Conservation (phyloP, 1,139 yeast genomes). For the Scheffersomyces cryptocercus region DNA sequence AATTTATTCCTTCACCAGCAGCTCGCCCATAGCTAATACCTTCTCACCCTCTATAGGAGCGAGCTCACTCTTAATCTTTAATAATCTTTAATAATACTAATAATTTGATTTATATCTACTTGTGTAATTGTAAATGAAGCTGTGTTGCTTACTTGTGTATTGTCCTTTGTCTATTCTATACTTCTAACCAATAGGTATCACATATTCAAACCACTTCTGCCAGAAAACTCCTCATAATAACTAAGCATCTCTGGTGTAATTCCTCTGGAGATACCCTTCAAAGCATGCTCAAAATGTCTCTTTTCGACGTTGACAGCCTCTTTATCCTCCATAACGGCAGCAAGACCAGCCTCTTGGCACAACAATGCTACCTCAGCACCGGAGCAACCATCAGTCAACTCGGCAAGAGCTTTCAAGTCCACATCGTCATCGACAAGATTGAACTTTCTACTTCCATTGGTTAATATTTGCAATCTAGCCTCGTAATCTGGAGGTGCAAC, state of each 20-base stretch:
- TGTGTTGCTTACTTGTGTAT: too few species aligned
- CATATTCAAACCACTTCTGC: slow-evolving; percentile 36
- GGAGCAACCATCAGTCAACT: slow-evolving; percentile 80
- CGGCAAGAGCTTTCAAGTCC: slow-evolving; percentile 57
- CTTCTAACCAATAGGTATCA: slow-evolving; percentile 7
- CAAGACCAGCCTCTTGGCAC: slow-evolving; percentile 93
- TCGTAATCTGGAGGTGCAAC: slow-evolving; percentile 86
- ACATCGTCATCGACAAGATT: slow-evolving; percentile 44
- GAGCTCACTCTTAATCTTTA: too few species aligned
- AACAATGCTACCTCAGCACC: slow-evolving; percentile 93
- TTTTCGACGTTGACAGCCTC: slow-evolving; percentile 53
- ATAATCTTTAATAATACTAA: too few species aligned
- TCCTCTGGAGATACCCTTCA: slow-evolving; percentile 66
- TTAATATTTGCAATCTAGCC: slow-evolving; percentile 76
- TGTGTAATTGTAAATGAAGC: too few species aligned
- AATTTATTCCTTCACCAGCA: too few species aligned
- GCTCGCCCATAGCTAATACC: too few species aligned
- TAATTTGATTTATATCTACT: too few species aligned
- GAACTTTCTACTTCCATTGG: slow-evolving; percentile 62
- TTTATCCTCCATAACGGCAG: slow-evolving; percentile 81
- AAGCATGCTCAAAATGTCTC: slow-evolving; percentile 72
- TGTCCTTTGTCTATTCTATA: too few species aligned
- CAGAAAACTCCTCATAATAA: slow-evolving; percentile 69
- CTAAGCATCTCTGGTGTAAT: slow-evolving; percentile 82
- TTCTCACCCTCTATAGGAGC: too few species aligned